These are phyloP conservation scores for Leccinum arenicola DNA, from an alignment of 768 basidiomycete genomes.

Conservation along the genomic window DNA sequence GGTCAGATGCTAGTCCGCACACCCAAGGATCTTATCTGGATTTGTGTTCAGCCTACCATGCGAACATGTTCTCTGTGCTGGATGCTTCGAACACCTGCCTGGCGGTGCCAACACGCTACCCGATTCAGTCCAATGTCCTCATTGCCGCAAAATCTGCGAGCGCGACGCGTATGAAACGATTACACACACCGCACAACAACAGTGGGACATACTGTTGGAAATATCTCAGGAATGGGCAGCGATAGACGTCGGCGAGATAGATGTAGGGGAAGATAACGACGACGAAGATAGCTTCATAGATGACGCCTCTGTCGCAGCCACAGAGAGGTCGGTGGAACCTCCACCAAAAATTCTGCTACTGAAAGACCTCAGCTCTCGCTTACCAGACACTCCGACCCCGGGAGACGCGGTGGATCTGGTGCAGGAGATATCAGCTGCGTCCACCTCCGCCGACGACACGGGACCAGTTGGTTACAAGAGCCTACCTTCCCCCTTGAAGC, in stretches of 20 bases:
- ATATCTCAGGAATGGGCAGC: slow-evolving; percentile 19
- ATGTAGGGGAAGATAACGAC: slow-evolving; percentile 4
- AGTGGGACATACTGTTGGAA: slow-evolving; percentile 20
- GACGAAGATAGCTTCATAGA: slow-evolving; percentile 8
- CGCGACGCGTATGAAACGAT: slow-evolving; percentile 18
- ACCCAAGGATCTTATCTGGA: neutral
- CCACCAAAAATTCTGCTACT: slow-evolving; percentile 4
- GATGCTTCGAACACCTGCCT: slow-evolving; percentile 12
- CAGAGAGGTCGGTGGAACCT: slow-evolving; percentile 13
- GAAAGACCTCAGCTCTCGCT: slow-evolving; percentile 4
- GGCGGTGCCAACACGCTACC: neutral
- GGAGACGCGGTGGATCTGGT: slow-evolving; percentile 5
- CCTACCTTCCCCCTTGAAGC: slow-evolving; percentile 23
- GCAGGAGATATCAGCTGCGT: neutral
- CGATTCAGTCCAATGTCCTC: slow-evolving; percentile 16
- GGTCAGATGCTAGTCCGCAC: slow-evolving; percentile 9
- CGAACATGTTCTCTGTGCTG: slow-evolving; percentile 15
- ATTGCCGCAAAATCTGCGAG: slow-evolving; percentile 15
- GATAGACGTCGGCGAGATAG: slow-evolving; percentile 11
- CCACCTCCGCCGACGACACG: slow-evolving; percentile 1
- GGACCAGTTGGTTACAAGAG: slow-evolving; percentile 13
- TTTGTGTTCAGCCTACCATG: slow-evolving; percentile 10
- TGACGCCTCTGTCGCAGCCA: neutral
- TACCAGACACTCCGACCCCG: neutral
- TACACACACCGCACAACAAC: slow-evolving; percentile 12